phyloP scores from a whole-genome alignment of 306 rosid genomes.

The Betula pendula region DNA sequence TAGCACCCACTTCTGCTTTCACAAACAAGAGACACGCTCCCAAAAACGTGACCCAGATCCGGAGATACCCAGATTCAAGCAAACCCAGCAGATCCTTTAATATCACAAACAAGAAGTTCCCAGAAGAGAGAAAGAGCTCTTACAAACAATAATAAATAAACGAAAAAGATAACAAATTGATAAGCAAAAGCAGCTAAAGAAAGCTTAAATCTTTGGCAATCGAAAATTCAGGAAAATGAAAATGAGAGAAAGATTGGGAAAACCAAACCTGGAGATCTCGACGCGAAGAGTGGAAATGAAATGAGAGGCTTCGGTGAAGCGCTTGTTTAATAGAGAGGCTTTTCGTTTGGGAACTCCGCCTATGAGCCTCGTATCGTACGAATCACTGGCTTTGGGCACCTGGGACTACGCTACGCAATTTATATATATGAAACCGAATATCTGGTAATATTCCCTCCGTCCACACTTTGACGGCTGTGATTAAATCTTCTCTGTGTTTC shows the following conservation, averaged over 20 bases:
- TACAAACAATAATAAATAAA: background rate
- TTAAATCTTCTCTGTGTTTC: background rate
- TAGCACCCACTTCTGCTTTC: background rate
- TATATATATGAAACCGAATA: background rate
- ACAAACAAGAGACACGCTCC: background rate
- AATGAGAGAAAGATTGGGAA: background rate
- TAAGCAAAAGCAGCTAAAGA: background rate
- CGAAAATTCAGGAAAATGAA: background rate
- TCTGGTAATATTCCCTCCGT: background rate
- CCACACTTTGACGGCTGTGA: slow-evolving; percentile 13
- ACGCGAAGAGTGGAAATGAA: background rate
- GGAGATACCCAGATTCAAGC: background rate
- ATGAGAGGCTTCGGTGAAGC: background rate
- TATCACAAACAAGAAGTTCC: background rate
- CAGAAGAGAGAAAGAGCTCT: background rate
- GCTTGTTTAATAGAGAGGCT: background rate
- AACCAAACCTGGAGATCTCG: slow-evolving; percentile 16
- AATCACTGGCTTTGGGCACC: background rate
- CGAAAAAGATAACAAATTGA: background rate
- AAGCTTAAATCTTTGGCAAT: background rate
- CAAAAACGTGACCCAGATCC: background rate
- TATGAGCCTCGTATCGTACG: slow-evolving; percentile 20
- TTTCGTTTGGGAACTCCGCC: slow-evolving; percentile 42
- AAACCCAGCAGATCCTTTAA: background rate
- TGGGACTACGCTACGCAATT: background rate